A percentile compares a stretch with the other conserved stretches of the same genome.
Conservation (phyloP, 495 filamentous ascomycete genomes). For the Venustampulla echinocandica region DNA sequence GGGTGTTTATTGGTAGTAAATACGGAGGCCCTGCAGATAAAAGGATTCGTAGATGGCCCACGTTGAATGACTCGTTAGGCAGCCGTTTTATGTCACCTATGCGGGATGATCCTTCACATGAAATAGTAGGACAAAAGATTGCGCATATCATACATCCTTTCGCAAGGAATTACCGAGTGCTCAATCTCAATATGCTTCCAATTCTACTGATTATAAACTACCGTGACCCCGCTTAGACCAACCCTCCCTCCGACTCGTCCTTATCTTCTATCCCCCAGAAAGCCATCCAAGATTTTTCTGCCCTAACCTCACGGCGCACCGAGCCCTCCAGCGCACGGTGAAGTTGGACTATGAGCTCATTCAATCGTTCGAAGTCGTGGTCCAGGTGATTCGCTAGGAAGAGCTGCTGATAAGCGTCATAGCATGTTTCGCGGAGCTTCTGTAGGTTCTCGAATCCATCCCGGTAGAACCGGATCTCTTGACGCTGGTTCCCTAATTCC, state of each 20-base stretch:
- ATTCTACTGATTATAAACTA: neutral
- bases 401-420: slow-evolving; percentile 13
- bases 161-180: neutral
- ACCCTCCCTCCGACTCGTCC: neutral
- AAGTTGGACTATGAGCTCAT: slow-evolving; percentile 11
- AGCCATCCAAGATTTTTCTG: slow-evolving; percentile 9
- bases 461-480: slow-evolving; percentile 16
- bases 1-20: too few species aligned
- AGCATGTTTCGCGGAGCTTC: slow-evolving; percentile 11
- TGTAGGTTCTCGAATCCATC: slow-evolving; percentile 14
- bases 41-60: too few species aligned
- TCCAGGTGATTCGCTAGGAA: slow-evolving; percentile 9
- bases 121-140: neutral
- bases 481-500: slow-evolving; percentile 9
- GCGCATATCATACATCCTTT: neutral
- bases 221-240: slow-evolving; percentile 5
- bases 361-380: neutral
- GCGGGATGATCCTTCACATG: too few species aligned
- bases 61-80: too few species aligned
- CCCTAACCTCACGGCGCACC: slow-evolving; percentile 3
- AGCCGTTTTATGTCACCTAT: too few species aligned
- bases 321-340: slow-evolving; percentile 9
- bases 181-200: slow-evolving; percentile 2
- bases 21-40: too few species aligned
- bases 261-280: slow-evolving; percentile 12